Evolutionary conservation across 805 yeast genomes (phyloP).

Genomic region (Nakazawaea wickerhamii): DNA sequence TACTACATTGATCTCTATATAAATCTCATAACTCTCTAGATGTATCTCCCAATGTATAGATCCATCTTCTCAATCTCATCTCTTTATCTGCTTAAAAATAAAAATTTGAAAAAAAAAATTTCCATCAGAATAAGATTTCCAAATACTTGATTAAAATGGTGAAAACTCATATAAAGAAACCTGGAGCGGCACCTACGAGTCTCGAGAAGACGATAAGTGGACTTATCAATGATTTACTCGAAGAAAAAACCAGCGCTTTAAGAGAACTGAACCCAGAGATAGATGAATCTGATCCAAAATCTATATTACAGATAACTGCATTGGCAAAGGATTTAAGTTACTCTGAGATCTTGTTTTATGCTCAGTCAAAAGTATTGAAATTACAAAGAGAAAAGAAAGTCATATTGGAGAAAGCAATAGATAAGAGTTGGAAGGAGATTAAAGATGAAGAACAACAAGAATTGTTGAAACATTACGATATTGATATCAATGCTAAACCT

Average conservation of each 20-base stretch:
- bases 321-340: conserved; percentile 55
- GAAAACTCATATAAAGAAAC: conserved; percentile 17
- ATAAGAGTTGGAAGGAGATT: conserved; percentile 48
- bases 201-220: conserved; percentile 55
- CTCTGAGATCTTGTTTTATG: conserved; percentile 49
- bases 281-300: conserved; percentile 30
- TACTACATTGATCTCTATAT: too few species aligned
- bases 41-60: too few species aligned
- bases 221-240: conserved; percentile 51
- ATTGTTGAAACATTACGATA: conserved; percentile 29
- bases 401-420: conserved; percentile 58
- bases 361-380: conserved; percentile 60
- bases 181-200: conserved; percentile 24
- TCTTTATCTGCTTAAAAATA: too few species aligned
- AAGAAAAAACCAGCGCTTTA: conserved; percentile 49
- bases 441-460: conserved; percentile 60
- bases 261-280: conserved; percentile 26
- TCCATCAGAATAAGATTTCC: background rate
- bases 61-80: too few species aligned
- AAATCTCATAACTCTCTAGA: too few species aligned
- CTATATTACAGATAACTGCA: conserved; percentile 32
- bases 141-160: conserved; percentile 17
- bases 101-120: background rate
- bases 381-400: conserved; percentile 65
- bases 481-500: conserved; percentile 18